Evolutionary conservation across 441 rosid species (phyloP), one percentile per base, ranked within the genome.

Genomic region (Brassica hybrid): DNA sequence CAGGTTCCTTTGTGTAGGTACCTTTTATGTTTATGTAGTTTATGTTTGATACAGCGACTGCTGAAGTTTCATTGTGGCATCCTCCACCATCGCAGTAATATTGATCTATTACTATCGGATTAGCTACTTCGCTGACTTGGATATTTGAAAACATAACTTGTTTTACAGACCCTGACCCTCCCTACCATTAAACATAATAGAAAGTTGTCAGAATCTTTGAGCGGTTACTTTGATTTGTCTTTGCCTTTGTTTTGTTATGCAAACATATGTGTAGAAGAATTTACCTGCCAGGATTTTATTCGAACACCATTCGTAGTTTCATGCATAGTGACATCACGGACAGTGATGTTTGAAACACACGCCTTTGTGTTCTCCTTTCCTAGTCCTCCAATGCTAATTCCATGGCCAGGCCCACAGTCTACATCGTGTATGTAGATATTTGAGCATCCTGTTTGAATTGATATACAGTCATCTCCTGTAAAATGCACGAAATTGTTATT

Each of bases 271-370:
- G 12, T 27, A 12, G 58, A 38, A 6, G 21, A 70, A 45, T 56
- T 23, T 86, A 88, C 97, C 97, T 91, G 98, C 98, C 99, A 91
- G 30, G 99, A 90, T 88, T 95, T 95, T 58, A 95, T 93, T 80
- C 97, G 77, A 60, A 91, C 94, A 45, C 96, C 97, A 7, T 87
- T 90, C 41, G 84, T 67, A 14, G 98, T 93, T 80, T 82, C 79
- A 21, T 88, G 90, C 79, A 95, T 84, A 0, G 76, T 72, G 73
- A 90, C 89, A 69, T 91, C 94, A 34, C 90, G 90, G 72, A 95
- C 88, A 18, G 89, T 93, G 73, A 92, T 76, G 71, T 90, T 89
- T 1, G 96, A 93, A 69, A 95, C 99, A 69, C 98, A 91, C 13
- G 97, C 96, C 81, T 88, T 90, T 50, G 85, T 79, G 72, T 84